These are phyloP conservation scores for Pythium scleroteichum DNA, from an alignment of 352 stramenopile species.

Conservation along the genomic window DNA sequence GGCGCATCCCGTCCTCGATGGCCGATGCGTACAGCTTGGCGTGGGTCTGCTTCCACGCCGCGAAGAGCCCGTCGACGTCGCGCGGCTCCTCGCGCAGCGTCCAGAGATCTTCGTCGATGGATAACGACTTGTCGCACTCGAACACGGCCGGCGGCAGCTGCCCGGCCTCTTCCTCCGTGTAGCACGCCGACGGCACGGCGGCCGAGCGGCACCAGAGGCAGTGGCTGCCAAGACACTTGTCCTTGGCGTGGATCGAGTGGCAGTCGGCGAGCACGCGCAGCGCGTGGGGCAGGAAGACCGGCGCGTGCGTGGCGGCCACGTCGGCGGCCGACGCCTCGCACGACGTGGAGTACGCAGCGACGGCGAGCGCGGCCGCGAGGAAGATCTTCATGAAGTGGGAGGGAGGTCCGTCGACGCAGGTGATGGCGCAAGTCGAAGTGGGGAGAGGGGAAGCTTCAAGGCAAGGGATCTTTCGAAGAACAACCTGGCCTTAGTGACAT, in stretches of 20 bases:
- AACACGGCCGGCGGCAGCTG: constrained; percentile 75
- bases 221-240: constrained; percentile 50
- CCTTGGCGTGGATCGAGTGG: constrained; percentile 49
- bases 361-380: neutral
- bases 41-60: constrained; percentile 46
- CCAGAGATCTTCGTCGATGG: constrained; percentile 26
- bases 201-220: constrained; percentile 79
- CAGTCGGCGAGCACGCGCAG: constrained; percentile 35
- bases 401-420: neutral
- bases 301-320: constrained; percentile 16
- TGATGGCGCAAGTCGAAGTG: constrained; percentile 4
- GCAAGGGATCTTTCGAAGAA: neutral
- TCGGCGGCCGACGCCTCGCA: neutral
- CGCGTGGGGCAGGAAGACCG: constrained; percentile 32
- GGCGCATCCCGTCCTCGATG: constrained; percentile 53
- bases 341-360: neutral
- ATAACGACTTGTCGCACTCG: constrained; percentile 54
- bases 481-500: neutral
- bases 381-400: constrained; percentile 20
- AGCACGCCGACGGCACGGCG: constrained; percentile 81
- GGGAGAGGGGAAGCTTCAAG: neutral
- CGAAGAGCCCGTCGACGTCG: constrained; percentile 46
- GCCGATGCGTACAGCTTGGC: constrained; percentile 51
- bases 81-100: constrained; percentile 38
- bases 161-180: constrained; percentile 62